Evolutionary conservation across 169 alveolate genomes (phyloP).

Genomic region (Plasmodium falciparum): DNA sequence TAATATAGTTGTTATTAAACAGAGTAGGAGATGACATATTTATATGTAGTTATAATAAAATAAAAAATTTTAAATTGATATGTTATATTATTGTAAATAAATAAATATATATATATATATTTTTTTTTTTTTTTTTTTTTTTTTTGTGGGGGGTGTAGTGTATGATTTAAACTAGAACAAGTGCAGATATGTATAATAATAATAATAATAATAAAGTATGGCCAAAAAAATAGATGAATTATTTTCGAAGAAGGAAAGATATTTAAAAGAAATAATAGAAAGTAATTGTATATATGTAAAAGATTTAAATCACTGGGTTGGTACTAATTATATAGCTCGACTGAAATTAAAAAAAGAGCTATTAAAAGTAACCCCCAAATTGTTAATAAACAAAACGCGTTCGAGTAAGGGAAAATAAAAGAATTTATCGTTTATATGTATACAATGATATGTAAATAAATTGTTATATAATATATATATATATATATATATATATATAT

Average conservation of each 20-base stretch:
- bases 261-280: conserved; percentile 62
- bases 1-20: no score
- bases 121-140: conserved; percentile 20
- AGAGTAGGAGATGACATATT: no score
- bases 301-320: conserved; percentile 56
- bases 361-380: conserved; percentile 44
- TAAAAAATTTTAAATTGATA: no score
- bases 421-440: neutral
- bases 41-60: no score
- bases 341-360: conserved; percentile 46
- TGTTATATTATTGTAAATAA: no score
- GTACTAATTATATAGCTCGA: conserved; percentile 27
- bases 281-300: conserved; percentile 45
- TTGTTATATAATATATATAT: neutral
- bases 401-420: conserved; percentile 22
- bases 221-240: conserved; percentile 33
- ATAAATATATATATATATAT: no score
- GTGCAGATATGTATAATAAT: no score
- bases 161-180: no score
- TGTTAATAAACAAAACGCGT: conserved; percentile 43
- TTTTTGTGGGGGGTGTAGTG: neutral
- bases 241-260: conserved; percentile 61
- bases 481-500: neutral
- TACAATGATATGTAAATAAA: neutral
- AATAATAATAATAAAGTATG: conserved; percentile 4